Evolutionary conservation across 164 flowering plant species (phyloP), one percentile per base, ranked within the genome.

Genomic region (Piper longum): DNA sequence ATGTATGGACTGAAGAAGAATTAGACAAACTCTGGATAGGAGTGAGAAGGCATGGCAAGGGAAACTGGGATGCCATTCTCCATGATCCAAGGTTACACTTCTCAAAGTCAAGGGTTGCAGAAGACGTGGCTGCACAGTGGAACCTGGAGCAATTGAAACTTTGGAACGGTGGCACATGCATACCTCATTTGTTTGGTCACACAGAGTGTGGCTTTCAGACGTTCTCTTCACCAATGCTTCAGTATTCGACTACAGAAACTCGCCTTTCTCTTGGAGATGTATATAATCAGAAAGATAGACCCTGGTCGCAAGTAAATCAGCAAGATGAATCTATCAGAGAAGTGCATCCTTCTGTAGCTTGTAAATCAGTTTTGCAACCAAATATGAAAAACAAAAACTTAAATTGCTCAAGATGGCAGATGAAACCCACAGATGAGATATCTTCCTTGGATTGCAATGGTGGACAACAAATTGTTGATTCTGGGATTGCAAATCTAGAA

Each of bases 21-120:
- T 66, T 86, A 59, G 91, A 86, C 69, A 78, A 41, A 68, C 85
- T 84, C 36, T 86, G 91, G 91, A 73, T 86, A 8, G 91, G 91
- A 43, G 85, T 86, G 51, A 74, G 91, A 63, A 81, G 91, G 64
- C 79, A 82, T 65, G 91, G 91, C 66, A 74, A 72, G 68, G 80
- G 72, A 11, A 82, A 81, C 57, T 86, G 91, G 91, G 78, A 80
- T 52, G 73, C 79, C 13, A 75, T 86, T 73, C 64, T 86, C 59
- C 68, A 62, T 64, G 91, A 86, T 67, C 85, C 85, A 6, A 81
- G 72, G 48, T 65, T 84, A 73, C 73, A 68, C 16, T 86, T 86
- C 65, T 75, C 75, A 6, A 59, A 78, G 8, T 78, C 77, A 72
- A 78, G 83, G 68, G 66, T 63, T 9, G 72, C 83, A 9, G 64